Base-by-base conservation (phyloP, 2,329 filamentous ascomycete species). In the Magnaporthiopsis incrustans region DNA sequence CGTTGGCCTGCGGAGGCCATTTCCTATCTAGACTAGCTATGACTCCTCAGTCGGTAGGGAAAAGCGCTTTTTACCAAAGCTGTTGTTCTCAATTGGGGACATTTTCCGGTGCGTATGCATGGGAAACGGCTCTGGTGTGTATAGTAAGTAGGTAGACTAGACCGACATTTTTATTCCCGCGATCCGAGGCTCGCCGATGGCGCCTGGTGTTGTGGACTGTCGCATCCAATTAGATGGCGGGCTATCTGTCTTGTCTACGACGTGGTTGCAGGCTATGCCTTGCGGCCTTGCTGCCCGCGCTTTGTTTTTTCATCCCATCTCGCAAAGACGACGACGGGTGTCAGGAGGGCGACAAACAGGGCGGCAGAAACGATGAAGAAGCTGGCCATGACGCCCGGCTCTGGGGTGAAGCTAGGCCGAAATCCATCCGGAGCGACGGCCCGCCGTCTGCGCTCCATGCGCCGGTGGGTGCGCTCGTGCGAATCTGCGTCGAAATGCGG, bases 401-500 rank as follows among this genome's bases (percentile, higher is more conserved):
- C 78, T 2, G 75, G 25, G 26, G 38, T 71, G 68, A 78, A 78
- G 59, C 77, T 73, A 70, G 73, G 75, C 33, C 70, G 65, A 44
- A 67, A 65, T 50, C 67, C 62, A 44, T 64, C 75, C 67, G 64
- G 71, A 69, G 66, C 58, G 33, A 75, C 73, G 14, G 69, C 70
- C 35, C 82, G 74, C 50, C 71, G 71, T 25, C 44, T 57, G 72
- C 71, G 22, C 78, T 90, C 84, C 69, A 89, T 81, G 44, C 82
- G 79, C 61, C 83, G 80, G 67, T 96, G 91, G 65, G 91, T 96
- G 67, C 85, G 81, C 70, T 87, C 85, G 75, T 97, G 93, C 12
- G 83, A 81, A 57, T 77, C 79, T 57, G 84, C 83, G 77, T 98
- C 89, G 69, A 97, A 99, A 77, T 97, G 90, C 68, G 87, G 85